These are phyloP conservation scores for Diplodia intermedia DNA, from an alignment of 2,329 filamentous ascomycete genomes.

Conservation along the genomic window DNA sequence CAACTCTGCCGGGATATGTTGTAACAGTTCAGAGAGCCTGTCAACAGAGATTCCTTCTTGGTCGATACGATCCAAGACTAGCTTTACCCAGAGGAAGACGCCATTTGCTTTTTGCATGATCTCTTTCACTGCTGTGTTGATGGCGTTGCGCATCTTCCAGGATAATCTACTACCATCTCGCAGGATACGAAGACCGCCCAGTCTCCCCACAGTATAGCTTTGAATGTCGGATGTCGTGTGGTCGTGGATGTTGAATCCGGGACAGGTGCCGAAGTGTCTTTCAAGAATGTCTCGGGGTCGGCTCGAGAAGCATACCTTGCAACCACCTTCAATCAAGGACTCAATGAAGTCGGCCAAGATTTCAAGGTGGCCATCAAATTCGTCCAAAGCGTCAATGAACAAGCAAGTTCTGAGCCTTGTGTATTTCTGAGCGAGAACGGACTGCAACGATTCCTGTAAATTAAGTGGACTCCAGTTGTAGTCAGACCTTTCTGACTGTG, in stretches of 20 bases:
- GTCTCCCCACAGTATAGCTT: constrained; percentile 24
- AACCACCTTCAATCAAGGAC: not conserved
- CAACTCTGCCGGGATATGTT: not conserved
- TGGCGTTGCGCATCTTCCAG: not conserved
- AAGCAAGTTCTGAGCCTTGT: not conserved
- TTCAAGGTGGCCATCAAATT: constrained; percentile 13
- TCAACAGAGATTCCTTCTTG: not conserved
- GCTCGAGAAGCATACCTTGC: constrained; percentile 32
- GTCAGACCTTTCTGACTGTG: rapidly evolving
- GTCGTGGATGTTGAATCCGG: constrained; percentile 33
- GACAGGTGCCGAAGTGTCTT: constrained; percentile 23
- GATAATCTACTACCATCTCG: not conserved
- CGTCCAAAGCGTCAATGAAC: constrained; percentile 25
- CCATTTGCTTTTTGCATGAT: constrained; percentile 13
- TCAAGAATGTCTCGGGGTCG: constrained; percentile 34
- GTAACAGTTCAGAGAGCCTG: not conserved
- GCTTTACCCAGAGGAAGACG: constrained; percentile 31
- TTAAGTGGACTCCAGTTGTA: not conserved
- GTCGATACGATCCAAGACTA: constrained; percentile 3
- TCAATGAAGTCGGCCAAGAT: not conserved
- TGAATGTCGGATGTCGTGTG: constrained; percentile 34
- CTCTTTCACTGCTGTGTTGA: not conserved
- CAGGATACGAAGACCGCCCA: not conserved
- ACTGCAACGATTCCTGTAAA: not conserved
- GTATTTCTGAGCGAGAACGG: not conserved